Evolutionary conservation across 257 asterid genomes (phyloP).

Genomic region (Solanum medicagineum): DNA sequence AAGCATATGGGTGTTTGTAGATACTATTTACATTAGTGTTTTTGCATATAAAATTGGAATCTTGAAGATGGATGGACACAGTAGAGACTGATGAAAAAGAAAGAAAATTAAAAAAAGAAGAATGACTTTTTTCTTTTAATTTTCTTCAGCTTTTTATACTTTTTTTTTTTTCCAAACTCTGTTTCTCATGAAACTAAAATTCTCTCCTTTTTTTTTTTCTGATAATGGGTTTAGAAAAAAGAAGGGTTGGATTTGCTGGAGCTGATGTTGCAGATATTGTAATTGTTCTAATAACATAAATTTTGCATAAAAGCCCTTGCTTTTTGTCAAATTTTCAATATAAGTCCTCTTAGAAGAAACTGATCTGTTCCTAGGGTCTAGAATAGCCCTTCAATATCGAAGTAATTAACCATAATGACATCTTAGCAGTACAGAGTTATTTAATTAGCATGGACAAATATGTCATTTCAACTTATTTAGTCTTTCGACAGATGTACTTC

Average conservation of each 20-base stretch:
- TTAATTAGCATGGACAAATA: background rate
- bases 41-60: background rate
- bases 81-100: background rate
- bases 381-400: background rate
- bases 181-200: constrained; percentile 24
- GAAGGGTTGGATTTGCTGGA: constrained; percentile 11
- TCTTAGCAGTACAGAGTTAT: background rate
- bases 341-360: background rate
- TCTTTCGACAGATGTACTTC: background rate
- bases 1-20: background rate
- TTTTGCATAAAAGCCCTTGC: background rate
- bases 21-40: background rate
- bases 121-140: background rate
- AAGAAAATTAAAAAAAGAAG: background rate
- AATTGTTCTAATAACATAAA: background rate
- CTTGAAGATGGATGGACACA: background rate
- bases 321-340: background rate
- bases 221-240: background rate
- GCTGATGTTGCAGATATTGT: constrained; percentile 40
- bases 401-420: background rate
- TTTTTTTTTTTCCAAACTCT: background rate
- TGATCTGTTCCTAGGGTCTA: background rate
- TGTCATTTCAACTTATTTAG: background rate
- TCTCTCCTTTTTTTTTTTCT: constrained; percentile 15
- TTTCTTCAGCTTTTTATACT: background rate